Base-by-base conservation (phyloP, 177 flowering plant genomes). In the Vitis hybrid region DNA sequence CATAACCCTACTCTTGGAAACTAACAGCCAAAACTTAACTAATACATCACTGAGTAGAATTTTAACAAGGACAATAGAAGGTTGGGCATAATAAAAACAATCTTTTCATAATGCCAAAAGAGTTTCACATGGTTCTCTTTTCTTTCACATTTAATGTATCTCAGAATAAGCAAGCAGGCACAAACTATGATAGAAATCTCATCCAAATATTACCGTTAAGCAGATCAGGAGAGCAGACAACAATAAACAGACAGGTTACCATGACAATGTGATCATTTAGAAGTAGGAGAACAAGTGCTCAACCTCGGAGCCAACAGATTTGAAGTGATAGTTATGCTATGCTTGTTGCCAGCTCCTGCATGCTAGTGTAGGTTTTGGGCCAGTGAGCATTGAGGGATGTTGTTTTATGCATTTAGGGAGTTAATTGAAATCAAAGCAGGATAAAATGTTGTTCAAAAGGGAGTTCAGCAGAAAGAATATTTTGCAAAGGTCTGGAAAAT, bases 271-370 rank as follows among this genome's bases (percentile, higher is more conserved):
- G 30, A 30, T 60, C 9, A n/a, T 3, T 3, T 11, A 60, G 1
- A 60, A 60, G 30, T 32, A 11, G 63, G 63, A 13, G 63, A 60
- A 5, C 13, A 32, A 61, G 21, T 61, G 64, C 64, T 4, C 56
- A 54, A 39, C 6, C 45, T 6, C 8, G 9, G 45, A 39, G 56
- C 56, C 56, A 54, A 54, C 56, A 54, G n/a, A 14, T 54, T 54
- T 54, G 17, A 54, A 12, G 17, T 54, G 56, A 54, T 54, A 54
- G 56, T 39, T 39, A 39, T 39, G 56, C 56, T 54, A 14, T 7
- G 17, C n/a, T 54, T 14, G 17, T 54, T 54, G 17, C 17, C 17
- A 54, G 30, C 15, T 15, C 17, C 17, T 54, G n/a, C 56, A 4
- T 6, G 17, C 17, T 54, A 17, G 17, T 15, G 56, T 12, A 12